Conservation (phyloP, 1,284 basidiomycete genomes). For the Cryptococcus floricola region DNA sequence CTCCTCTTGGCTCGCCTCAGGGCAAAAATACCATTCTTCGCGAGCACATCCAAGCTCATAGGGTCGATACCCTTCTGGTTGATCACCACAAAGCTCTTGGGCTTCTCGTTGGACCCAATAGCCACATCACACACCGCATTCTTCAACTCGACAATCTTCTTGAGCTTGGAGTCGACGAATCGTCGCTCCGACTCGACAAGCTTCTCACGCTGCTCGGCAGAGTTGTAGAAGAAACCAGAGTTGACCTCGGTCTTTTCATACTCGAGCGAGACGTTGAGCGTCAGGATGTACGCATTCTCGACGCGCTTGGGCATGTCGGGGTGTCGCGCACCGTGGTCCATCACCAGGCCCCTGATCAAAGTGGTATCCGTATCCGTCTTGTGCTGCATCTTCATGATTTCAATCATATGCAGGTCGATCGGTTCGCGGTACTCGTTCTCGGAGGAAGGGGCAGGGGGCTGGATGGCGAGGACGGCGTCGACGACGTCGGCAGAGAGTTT, state of each 20-base stretch:
- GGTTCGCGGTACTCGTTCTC: conserved; percentile 69
- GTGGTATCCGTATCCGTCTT: conserved; percentile 97
- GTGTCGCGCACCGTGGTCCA: conserved; percentile 88
- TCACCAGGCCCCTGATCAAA: conserved; percentile 87
- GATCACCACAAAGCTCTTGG: conserved; percentile 88
- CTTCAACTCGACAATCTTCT: conserved; percentile 97
- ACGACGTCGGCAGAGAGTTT: conserved; percentile 87
- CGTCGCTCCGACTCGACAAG: conserved; percentile 94
- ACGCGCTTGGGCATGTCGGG: conserved; percentile 99
- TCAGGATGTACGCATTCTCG: conserved; percentile 94
- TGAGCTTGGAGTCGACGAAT: conserved; percentile 90
- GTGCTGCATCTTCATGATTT: conserved; percentile 99
- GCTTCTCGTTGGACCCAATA: conserved; percentile 60
- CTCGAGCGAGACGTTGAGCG: conserved; percentile 95
- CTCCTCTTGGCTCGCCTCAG: conserved; percentile 92
- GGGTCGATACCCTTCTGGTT: conserved; percentile 99
- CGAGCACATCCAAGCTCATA: conserved; percentile 90
- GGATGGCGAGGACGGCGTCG: conserved; percentile 90
- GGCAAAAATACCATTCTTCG: conserved; percentile 94
- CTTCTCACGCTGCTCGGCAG: conserved; percentile 97
- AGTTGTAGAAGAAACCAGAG: conserved; percentile 99
- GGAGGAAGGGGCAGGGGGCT: conserved; percentile 60
- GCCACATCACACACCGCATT: conserved; percentile 91
- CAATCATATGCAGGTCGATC: conserved; percentile 98
- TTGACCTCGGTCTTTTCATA: conserved; percentile 99